Conservation (phyloP, 495 filamentous ascomycete genomes). For the Elasticomyces elasticus region DNA sequence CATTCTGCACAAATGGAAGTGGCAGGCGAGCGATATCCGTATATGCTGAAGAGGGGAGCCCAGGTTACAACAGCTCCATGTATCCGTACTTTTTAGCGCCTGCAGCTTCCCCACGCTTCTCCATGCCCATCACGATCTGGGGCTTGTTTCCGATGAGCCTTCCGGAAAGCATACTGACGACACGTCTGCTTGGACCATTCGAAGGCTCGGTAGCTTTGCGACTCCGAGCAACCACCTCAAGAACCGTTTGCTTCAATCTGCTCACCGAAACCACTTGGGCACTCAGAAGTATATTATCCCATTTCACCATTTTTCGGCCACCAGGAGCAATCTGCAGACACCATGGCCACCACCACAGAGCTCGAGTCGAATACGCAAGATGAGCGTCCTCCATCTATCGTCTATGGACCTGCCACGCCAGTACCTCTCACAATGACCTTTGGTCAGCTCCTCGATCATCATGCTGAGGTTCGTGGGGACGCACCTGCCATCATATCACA, state of each 20-base stretch:
- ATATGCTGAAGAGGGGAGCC: neutral
- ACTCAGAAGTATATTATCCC: neutral
- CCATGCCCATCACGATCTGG: too few relatives aligned
- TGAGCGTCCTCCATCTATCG: constrained; percentile 11
- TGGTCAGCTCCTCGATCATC: constrained; percentile 12
- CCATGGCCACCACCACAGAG: neutral
- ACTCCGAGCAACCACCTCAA: too few relatives aligned
- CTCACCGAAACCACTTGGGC: too few relatives aligned
- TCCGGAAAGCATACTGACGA: too few relatives aligned
- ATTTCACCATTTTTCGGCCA: too few relatives aligned
- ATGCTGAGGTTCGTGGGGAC: constrained; percentile 15
- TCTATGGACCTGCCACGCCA: constrained; percentile 12
- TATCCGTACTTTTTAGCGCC: neutral
- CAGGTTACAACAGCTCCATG: neutral
- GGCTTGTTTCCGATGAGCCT: too few relatives aligned
- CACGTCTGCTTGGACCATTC: too few relatives aligned
- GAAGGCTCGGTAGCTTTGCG: too few relatives aligned
- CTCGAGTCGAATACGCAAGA: neutral
- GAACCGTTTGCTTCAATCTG: too few relatives aligned
- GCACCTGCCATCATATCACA: constrained; percentile 17
- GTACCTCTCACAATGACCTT: constrained; percentile 18
- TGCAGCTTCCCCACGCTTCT: neutral
- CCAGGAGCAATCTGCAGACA: neutral
- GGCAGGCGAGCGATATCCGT: neutral
- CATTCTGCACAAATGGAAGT: neutral